Evolutionary conservation across 768 basidiomycete species (phyloP), one percentile per base, ranked within the genome.

Genomic region (Leccinum pellstonianum): DNA sequence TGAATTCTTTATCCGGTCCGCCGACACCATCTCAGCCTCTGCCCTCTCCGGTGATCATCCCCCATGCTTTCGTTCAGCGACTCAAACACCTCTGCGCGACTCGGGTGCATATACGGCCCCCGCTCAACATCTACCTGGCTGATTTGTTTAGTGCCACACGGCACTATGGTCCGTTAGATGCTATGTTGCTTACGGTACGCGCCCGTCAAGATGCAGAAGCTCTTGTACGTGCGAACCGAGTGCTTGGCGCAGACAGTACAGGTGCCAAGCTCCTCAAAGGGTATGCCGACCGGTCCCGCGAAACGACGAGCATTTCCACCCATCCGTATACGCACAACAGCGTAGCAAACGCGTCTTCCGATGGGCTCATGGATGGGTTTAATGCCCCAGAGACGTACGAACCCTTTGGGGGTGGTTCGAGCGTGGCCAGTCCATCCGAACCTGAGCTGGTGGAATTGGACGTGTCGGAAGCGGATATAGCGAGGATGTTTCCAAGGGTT

Each of bases 71-170:
- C 55, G 58, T 79, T 17, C 67, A 64, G 43, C 64, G 56, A 46
- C 66, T 73, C 54, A 70, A 69, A 51, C 19, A 56, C 29, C 56
- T 66, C 53, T 79, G 64, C 61, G 70, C 52, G 51, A 73, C 58
- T 10, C 73, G 76, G 55, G 78, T 82, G 2, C 73, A 77, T 58
- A 74, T 90, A 31, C 77, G 86, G 10, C 77, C 83, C 1, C 70
- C 73, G 2, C 78, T 93, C 8, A 73, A 74, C 7, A 73, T 86
- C n/a, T 93, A 92, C 66, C 76, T 90, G 7, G 79, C 85, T 10
- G 89, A 92, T 68, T 76, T 92, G 11, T 87, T 93, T 61, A 80
- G 86, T 27, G 90, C 91, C 3, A 81, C 86, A 23, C 83, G 91
- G 7, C 88, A 92, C 65, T 84, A 87, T 66, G 81, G 84, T 0